phyloP scores from a whole-genome alignment of 2,329 filamentous ascomycete genomes.

The Erysiphe neolycopersici region DNA sequence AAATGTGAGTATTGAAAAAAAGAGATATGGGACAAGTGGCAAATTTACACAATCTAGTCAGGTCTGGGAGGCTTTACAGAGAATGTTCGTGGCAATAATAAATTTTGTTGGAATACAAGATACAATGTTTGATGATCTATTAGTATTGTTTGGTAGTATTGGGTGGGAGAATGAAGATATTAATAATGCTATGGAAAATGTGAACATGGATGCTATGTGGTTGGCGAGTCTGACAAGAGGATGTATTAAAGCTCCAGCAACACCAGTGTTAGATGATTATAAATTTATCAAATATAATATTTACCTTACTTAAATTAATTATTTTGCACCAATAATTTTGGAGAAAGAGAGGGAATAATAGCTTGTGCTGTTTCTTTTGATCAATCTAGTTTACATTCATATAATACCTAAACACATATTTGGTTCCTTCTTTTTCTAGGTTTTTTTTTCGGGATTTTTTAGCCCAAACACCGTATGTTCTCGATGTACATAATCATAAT shows the following conservation, averaged over 20 bases:
- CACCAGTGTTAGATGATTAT: constrained; percentile 19
- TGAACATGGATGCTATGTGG: constrained; percentile 60
- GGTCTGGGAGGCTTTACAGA: constrained; percentile 35
- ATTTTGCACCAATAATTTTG: no score
- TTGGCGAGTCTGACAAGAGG: constrained; percentile 19
- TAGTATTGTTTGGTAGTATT: constrained; percentile 30
- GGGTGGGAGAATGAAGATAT: constrained; percentile 22
- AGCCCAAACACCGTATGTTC: no score
- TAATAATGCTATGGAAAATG: constrained; percentile 27
- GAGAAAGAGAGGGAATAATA: no score
- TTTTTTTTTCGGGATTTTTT: no score
- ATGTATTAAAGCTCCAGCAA: constrained; percentile 13
- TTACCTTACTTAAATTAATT: no score
- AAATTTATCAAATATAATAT: constrained; percentile 8
- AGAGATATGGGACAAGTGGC: constrained; percentile 19
- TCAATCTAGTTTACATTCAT: no score
- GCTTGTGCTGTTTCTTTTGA: no score
- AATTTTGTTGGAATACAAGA: constrained; percentile 37
- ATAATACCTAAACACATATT: no score
- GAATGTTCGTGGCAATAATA: constrained; percentile 32
- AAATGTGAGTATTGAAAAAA: constrained; percentile 15
- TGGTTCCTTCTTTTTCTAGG: no score
- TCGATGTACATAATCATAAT: no score
- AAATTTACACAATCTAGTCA: constrained; percentile 33
- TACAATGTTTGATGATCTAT: constrained; percentile 41